Base-by-base conservation (phyloP, 495 filamentous ascomycete species). In the Aspergillus haitiensis region DNA sequence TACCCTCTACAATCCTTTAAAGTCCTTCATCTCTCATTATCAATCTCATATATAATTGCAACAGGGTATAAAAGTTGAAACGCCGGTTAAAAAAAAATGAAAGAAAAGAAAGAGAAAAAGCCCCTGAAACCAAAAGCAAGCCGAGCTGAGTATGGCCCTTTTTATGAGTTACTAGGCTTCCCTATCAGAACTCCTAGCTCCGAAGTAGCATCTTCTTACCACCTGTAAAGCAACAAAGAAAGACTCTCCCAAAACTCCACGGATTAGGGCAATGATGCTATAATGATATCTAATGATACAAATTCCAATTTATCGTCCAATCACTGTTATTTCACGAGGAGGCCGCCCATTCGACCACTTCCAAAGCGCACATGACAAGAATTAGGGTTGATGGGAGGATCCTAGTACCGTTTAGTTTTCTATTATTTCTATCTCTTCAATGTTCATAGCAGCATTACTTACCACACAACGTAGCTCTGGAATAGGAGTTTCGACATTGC, bases 381-480 rank as follows among this genome's bases (percentile, higher is more conserved):
- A 93, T 68, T 31, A 98, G 81, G 2, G 94, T 98, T 11, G 91
- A 97, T 6, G 94, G 94, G 18, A 98, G 84, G 60, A 98, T 98
- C 89, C 89, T 91, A 42, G 44, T 48, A 27, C 1, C 13, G 69
- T 63, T 77, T 52, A 81, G 71, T 36, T 50, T 57, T 40, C n/a
- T 15, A 50, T 32, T n/a, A 42, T 15, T 37, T 27, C 11, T 27
- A 53, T 34, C 16, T 55, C 2, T 37, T 21, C 27, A 11, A 49
- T 27, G 21, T 27, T 27, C 21, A 6, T 35, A 58, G 36, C 21
- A 27, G 21, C 21, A 27, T 27, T 27, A 81, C 86, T 75, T 81
- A 92, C 89, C 91, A 96, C 60, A 96, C 86, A 18, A 98, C 94
- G 66, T 98, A 98, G 76, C 93, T 97, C 81, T 97, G 93, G 82